Evolutionary conservation across 352 stramenopile genomes (phyloP).

Genomic region (Phytophthora capsici): DNA sequence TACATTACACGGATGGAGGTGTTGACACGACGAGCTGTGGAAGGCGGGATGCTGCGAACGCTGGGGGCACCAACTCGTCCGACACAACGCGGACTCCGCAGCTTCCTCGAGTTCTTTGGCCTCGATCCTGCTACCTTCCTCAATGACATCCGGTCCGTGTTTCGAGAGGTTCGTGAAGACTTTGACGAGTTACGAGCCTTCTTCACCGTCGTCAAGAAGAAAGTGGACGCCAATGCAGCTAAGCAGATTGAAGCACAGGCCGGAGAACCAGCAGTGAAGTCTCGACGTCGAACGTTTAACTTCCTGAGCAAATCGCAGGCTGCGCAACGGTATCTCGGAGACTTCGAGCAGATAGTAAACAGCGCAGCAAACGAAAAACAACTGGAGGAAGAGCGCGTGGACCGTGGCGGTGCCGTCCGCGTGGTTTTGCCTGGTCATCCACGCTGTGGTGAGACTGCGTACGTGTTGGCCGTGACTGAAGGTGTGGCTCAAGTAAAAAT

Average conservation of each 20-base stretch:
- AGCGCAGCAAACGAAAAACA: constrained; percentile 49
- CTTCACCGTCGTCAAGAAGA: constrained; percentile 63
- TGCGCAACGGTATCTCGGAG: constrained; percentile 60
- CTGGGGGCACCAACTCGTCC: constrained; percentile 63
- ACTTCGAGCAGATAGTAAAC: constrained; percentile 67
- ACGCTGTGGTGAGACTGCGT: constrained; percentile 78
- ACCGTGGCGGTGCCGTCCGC: constrained; percentile 63
- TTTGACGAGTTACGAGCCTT: constrained; percentile 70
- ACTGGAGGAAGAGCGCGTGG: constrained; percentile 43
- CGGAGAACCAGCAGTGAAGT: constrained; percentile 19
- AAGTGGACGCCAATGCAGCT: constrained; percentile 51
- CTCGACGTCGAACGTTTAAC: constrained; percentile 19
- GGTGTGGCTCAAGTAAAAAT: constrained; percentile 81
- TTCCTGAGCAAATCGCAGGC: constrained; percentile 49
- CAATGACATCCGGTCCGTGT: constrained; percentile 62
- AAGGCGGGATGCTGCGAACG: constrained; percentile 66
- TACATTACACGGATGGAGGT: constrained; percentile 85
- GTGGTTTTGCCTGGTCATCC: constrained; percentile 80
- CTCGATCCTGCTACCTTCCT: constrained; percentile 81
- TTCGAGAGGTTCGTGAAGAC: constrained; percentile 75
- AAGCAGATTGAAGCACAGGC: constrained; percentile 26
- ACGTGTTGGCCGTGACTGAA: constrained; percentile 68
- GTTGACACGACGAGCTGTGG: constrained; percentile 57
- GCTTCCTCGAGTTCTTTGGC: constrained; percentile 79
- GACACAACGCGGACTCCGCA: constrained; percentile 65